Conservation (phyloP, 2,329 filamentous ascomycete species). For the Venturia effusa region DNA sequence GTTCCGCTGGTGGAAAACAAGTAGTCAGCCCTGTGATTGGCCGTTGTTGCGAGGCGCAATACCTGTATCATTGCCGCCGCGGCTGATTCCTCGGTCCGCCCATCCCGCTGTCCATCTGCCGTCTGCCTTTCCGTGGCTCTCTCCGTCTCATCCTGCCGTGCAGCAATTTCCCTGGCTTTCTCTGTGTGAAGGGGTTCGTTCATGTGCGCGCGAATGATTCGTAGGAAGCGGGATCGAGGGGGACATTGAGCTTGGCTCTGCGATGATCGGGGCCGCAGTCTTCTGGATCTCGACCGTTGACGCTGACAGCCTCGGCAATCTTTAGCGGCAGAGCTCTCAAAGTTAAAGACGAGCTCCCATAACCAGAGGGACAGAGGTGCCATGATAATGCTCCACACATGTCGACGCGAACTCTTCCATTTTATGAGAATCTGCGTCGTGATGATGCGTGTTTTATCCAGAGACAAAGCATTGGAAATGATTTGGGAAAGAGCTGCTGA, state of each 20-base stretch:
- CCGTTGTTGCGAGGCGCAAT: background rate
- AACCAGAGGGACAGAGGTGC: background rate
- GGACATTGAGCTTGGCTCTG: background rate
- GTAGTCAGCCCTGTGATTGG: background rate
- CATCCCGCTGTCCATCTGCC: background rate
- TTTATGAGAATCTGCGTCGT: background rate
- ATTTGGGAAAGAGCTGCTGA: background rate
- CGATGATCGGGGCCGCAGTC: background rate
- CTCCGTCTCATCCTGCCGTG: constrained; percentile 1
- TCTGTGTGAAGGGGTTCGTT: background rate
- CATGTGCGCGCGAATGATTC: background rate
- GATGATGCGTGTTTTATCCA: background rate
- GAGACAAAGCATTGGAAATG: background rate
- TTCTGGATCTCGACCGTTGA: background rate
- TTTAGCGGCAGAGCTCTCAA: background rate
- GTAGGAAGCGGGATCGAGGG: background rate
- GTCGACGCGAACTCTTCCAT: background rate
- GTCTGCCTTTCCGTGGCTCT: background rate
- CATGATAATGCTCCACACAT: background rate
- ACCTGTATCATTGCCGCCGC: constrained; percentile 9
- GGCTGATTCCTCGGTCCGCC: background rate
- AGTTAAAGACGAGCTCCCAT: background rate
- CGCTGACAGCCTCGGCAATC: background rate
- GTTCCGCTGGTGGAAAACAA: constrained; percentile 46
- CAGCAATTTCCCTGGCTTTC: background rate